Conservation (phyloP, 2,329 filamentous ascomycete species). For the Alternaria postmessia region DNA sequence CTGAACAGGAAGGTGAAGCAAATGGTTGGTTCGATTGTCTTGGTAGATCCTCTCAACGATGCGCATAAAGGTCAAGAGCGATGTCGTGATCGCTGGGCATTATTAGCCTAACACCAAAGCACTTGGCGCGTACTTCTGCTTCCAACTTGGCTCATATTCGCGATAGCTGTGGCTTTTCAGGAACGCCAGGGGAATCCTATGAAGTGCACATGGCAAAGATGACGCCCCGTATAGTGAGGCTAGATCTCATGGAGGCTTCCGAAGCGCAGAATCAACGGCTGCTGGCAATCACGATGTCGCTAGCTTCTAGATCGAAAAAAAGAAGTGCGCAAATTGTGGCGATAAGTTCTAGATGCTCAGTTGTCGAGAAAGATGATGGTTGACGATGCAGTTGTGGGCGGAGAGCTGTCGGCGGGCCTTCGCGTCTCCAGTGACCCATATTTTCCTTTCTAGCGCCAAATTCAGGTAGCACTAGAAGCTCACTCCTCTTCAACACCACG, state of each 20-base stretch:
- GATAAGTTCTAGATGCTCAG: not conserved
- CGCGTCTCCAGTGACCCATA: not conserved
- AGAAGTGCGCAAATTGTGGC: not conserved
- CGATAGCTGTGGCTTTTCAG: not conserved
- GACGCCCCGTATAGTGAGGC: not conserved
- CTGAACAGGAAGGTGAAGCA: conserved; percentile 41
- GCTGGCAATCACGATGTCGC: not conserved
- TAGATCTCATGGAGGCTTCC: not conserved
- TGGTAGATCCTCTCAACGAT: conserved; percentile 29
- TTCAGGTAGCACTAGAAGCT: not conserved
- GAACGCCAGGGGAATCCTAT: not conserved
- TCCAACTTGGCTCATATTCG: not conserved
- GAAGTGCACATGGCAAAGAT: not conserved
- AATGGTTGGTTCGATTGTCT: conserved; percentile 23
- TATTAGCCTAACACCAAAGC: conserved; percentile 23
- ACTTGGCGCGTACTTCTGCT: conserved; percentile 12
- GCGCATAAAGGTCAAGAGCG: conserved; percentile 22
- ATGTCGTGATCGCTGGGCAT: conserved; percentile 40
- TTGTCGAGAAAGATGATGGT: not conserved
- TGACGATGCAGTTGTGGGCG: not conserved
- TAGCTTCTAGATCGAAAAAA: not conserved
- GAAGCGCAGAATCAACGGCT: not conserved
- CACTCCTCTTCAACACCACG: not conserved
- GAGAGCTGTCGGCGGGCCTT: not conserved
- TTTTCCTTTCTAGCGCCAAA: not conserved